These are phyloP conservation scores for Grosmannia huntii DNA, from an alignment of 2,329 filamentous ascomycete species.

Conservation along the genomic window DNA sequence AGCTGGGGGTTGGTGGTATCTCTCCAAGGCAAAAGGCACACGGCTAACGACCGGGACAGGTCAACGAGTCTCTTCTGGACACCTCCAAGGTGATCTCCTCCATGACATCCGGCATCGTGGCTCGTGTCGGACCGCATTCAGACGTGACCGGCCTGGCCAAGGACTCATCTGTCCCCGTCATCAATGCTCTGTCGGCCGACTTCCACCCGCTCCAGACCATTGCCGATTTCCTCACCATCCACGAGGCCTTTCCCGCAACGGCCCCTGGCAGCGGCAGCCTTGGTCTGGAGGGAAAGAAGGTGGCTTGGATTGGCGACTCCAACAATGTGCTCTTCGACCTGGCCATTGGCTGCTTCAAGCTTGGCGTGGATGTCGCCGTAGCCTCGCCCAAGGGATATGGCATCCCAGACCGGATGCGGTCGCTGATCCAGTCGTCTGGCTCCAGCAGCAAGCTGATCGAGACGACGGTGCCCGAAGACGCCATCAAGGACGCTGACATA, in stretches of 20 bases:
- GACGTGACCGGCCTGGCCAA: slow-evolving; percentile 60
- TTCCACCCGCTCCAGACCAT: slow-evolving; percentile 92
- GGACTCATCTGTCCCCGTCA: slow-evolving; percentile 65
- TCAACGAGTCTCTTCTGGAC: slow-evolving; percentile 92
- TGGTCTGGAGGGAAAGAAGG: slow-evolving; percentile 70
- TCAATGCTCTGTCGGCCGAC: slow-evolving; percentile 78
- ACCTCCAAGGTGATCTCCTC: slow-evolving; percentile 88
- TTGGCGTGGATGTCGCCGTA: slow-evolving; percentile 75
- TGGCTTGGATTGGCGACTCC: slow-evolving; percentile 92
- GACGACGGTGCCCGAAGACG: slow-evolving; percentile 73
- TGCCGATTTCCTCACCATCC: slow-evolving; percentile 84
- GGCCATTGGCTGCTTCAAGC: slow-evolving; percentile 74
- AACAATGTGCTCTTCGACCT: slow-evolving; percentile 97
- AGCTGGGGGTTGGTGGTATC: slow-evolving; percentile 57
- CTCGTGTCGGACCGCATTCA: slow-evolving; percentile 64
- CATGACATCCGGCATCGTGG: slow-evolving; percentile 75
- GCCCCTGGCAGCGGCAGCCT: slow-evolving; percentile 29
- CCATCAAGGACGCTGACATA: slow-evolving; percentile 72
- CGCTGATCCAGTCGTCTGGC: slow-evolving; percentile 52
- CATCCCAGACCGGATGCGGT: slow-evolving; percentile 63
- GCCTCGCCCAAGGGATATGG: slow-evolving; percentile 77
- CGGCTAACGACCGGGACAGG: slow-evolving; percentile 26
- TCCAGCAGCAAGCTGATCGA: slow-evolving; percentile 53
- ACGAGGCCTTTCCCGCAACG: slow-evolving; percentile 55
- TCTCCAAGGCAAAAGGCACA: background rate